phyloP scores from a whole-genome alignment of 169 alveolate genomes.

The Plasmodium malariae region DNA sequence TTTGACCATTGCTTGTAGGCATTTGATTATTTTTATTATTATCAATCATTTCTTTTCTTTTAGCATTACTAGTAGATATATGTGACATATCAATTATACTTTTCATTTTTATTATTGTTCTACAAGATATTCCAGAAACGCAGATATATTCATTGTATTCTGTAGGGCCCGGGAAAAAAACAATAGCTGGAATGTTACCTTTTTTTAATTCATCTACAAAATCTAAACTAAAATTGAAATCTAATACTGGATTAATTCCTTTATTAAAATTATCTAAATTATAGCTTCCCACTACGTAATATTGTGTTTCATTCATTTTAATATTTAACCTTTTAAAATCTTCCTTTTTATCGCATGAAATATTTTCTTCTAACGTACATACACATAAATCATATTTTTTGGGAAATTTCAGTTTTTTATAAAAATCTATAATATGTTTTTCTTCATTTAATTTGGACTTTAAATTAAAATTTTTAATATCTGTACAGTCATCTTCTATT shows the following conservation, averaged over 20 bases:
- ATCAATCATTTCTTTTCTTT: not conserved
- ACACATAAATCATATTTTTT: constrained; percentile 54
- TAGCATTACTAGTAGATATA: not conserved
- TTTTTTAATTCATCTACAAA: constrained; percentile 6
- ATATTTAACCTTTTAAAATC: constrained; percentile 21
- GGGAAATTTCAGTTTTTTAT: constrained; percentile 36
- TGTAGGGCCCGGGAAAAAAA: constrained; percentile 45
- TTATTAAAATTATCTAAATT: constrained; percentile 12
- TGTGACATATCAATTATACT: not conserved
- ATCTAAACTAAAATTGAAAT: constrained; percentile 30
- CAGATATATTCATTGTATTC: constrained; percentile 55
- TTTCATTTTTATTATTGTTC: constrained; percentile 16
- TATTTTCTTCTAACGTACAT: constrained; percentile 19
- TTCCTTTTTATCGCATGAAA: constrained; percentile 20
- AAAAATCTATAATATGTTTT: constrained; percentile 26
- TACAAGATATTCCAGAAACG: constrained; percentile 51
- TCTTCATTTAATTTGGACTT: constrained; percentile 35
- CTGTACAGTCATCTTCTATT: constrained; percentile 40
- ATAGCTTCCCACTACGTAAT: not conserved
- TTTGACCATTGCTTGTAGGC: not conserved
- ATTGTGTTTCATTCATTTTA: not conserved
- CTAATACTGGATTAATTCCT: not conserved
- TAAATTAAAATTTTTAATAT: constrained; percentile 33
- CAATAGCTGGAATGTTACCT: constrained; percentile 32
- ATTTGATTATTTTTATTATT: not conserved